Percentiles rank a stretch among this genome's conserved stretches.
phyloP scores from a whole-genome alignment of 805 yeast genomes.

The Cyberlindnera samutprakarnensis region DNA sequence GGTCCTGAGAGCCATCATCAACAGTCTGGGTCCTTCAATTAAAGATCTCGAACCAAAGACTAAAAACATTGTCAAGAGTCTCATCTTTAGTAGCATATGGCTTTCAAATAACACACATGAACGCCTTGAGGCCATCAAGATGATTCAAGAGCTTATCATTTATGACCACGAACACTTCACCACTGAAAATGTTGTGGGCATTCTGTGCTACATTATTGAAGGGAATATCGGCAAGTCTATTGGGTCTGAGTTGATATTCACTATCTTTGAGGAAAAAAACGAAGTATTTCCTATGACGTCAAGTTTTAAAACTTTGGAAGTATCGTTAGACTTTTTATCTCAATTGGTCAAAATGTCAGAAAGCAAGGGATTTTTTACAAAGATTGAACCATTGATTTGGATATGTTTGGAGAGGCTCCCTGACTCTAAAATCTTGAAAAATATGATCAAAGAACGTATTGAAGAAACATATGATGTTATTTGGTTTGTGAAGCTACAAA shows the following conservation, averaged over 20 bases:
- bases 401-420: constrained; percentile 42
- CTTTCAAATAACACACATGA: constrained; percentile 26
- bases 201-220: constrained; percentile 25
- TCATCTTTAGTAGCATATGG: constrained; percentile 27
- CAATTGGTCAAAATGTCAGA: constrained; percentile 52
- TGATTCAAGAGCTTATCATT: constrained; percentile 38
- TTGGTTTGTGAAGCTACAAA: constrained; percentile 55
- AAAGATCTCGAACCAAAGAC: constrained; percentile 23
- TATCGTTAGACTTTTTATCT: constrained; percentile 48
- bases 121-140: constrained; percentile 31
- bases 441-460: constrained; percentile 53
- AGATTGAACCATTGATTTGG: constrained; percentile 54
- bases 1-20: constrained; percentile 37
- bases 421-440: constrained; percentile 33
- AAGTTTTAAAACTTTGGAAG: constrained; percentile 30
- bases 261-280: constrained; percentile 32
- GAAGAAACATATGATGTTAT: constrained; percentile 38
- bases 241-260: constrained; percentile 22
- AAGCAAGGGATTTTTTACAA: constrained; percentile 34
- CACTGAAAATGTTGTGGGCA: constrained; percentile 20
- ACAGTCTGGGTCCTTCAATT: constrained; percentile 52
- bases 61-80: constrained; percentile 28
- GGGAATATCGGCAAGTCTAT: constrained; percentile 25
- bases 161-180: constrained; percentile 35
- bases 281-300: constrained; percentile 40